phyloP scores from a whole-genome alignment of 139 green algal species.

The Closterium sp. region DNA sequence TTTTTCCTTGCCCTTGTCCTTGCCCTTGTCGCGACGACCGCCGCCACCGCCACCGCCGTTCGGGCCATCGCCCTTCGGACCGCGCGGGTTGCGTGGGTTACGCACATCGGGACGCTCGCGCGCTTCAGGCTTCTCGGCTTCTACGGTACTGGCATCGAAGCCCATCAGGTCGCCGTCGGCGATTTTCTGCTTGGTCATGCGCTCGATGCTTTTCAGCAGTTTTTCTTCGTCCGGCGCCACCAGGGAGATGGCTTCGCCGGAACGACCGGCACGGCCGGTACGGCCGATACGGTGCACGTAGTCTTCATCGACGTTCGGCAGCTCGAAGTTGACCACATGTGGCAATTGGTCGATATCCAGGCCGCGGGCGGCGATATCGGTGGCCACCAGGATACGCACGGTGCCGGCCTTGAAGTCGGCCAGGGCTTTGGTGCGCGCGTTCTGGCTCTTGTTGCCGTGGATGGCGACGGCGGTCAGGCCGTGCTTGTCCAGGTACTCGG shows the following conservation, averaged over 20 bases:
- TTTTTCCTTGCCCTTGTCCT: too few species aligned
- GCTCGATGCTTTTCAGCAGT: background rate
- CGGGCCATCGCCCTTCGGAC: too few species aligned
- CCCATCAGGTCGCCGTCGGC: too few species aligned
- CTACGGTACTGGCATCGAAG: too few species aligned
- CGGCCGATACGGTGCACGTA: slow-evolving; percentile 90
- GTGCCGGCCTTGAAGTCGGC: background rate
- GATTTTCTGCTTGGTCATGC: background rate
- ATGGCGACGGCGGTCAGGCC: background rate
- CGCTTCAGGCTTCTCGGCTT: too few species aligned
- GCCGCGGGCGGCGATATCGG: background rate
- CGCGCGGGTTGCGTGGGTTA: too few species aligned
- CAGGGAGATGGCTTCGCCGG: slow-evolving; percentile 67
- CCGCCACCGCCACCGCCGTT: too few species aligned
- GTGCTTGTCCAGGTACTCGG: background rate
- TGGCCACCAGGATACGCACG: background rate
- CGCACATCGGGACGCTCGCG: too few species aligned
- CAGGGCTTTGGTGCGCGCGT: background rate
- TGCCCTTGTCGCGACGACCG: too few species aligned
- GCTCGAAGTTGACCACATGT: slow-evolving; percentile 55
- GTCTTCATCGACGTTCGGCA: slow-evolving; percentile 69
- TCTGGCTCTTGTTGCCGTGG: background rate
- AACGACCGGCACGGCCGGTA: slow-evolving; percentile 76
- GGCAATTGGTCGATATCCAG: slow-evolving; percentile 43
- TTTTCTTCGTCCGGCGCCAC: background rate